Evolutionary conservation across 2,329 filamentous ascomycete species (phyloP).

Genomic region (Colletotrichum liriopes): DNA sequence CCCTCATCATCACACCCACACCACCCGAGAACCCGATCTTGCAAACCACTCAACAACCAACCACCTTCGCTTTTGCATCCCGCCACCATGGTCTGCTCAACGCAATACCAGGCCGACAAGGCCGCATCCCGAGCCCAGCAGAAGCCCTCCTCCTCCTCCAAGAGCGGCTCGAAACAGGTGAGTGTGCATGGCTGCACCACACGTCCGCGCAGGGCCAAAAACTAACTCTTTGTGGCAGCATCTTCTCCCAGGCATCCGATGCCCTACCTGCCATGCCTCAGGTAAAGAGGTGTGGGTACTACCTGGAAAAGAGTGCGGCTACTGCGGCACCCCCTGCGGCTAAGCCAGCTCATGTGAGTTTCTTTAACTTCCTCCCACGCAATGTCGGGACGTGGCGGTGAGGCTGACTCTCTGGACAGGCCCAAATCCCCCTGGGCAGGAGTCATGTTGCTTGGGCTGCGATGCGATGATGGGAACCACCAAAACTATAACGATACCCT

Average conservation of each 20-base stretch:
- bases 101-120: constrained; percentile 34
- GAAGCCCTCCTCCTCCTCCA: constrained; percentile 34
- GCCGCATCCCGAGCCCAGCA: constrained; percentile 31
- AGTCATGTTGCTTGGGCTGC: constrained; percentile 28
- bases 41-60: neutral
- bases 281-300: constrained; percentile 72
- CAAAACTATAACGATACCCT: constrained; percentile 41
- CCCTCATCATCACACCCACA: neutral
- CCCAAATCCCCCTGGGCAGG: constrained; percentile 22
- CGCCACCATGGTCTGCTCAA: constrained; percentile 38
- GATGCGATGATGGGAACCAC: constrained; percentile 22
- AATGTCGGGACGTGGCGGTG: constrained; percentile 29
- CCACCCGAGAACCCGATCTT: neutral
- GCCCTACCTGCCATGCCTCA: constrained; percentile 64
- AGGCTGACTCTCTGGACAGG: constrained; percentile 27
- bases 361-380: constrained; percentile 15
- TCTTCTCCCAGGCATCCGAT: constrained; percentile 66
- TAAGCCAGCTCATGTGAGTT: constrained; percentile 44
- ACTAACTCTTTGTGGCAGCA: constrained; percentile 44
- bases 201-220: constrained; percentile 7
- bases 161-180: constrained; percentile 38
- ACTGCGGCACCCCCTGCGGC: constrained; percentile 64
- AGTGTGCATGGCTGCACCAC: constrained; percentile 16
- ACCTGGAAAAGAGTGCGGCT: constrained; percentile 65
- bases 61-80: constrained; percentile 3